A percentile compares a stretch with the other conserved stretches of the same genome.
Conservation (phyloP, 345 rosid species). For the Excoecaria cochinchinensis region DNA sequence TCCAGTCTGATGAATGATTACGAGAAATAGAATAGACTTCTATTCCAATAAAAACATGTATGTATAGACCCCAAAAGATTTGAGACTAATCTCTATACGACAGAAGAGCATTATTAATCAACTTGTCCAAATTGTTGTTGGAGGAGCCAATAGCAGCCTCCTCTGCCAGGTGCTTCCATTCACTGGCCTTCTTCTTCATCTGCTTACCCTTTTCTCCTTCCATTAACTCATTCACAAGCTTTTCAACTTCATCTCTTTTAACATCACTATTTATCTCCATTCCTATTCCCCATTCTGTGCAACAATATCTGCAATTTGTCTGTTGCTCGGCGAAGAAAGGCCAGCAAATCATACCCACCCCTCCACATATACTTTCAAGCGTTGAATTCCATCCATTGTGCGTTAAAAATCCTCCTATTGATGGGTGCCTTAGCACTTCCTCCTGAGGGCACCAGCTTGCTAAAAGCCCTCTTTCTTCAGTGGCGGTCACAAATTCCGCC, state of each 20-base stretch:
- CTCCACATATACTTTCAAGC: constrained; percentile 18
- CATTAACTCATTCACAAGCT: too few species aligned
- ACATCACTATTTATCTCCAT: not conserved
- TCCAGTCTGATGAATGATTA: too few species aligned
- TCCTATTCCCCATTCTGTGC: not conserved
- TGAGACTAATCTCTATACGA: too few species aligned
- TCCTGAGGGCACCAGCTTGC: constrained; percentile 23
- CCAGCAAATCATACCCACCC: constrained; percentile 30
- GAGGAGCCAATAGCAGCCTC: too few species aligned
- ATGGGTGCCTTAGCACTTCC: constrained; percentile 14
- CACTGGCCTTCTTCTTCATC: too few species aligned
- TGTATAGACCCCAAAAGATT: too few species aligned
- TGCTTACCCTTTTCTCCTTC: too few species aligned
- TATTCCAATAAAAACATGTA: too few species aligned
- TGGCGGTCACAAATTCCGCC: not conserved
- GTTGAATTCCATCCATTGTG: constrained; percentile 32
- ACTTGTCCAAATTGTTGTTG: too few species aligned
- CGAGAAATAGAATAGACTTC: too few species aligned
- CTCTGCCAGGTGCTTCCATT: too few species aligned
- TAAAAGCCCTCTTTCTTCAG: constrained; percentile 12
- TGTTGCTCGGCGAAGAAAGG: constrained; percentile 33
- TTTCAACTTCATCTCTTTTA: not conserved
- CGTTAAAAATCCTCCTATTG: constrained; percentile 19
- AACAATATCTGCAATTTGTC: constrained; percentile 18
- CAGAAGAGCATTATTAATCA: too few species aligned